A percentile compares a stretch with the other conserved stretches of the same genome.
phyloP scores from a whole-genome alignment of 768 basidiomycete genomes.

The Solioccasus polychromus region DNA sequence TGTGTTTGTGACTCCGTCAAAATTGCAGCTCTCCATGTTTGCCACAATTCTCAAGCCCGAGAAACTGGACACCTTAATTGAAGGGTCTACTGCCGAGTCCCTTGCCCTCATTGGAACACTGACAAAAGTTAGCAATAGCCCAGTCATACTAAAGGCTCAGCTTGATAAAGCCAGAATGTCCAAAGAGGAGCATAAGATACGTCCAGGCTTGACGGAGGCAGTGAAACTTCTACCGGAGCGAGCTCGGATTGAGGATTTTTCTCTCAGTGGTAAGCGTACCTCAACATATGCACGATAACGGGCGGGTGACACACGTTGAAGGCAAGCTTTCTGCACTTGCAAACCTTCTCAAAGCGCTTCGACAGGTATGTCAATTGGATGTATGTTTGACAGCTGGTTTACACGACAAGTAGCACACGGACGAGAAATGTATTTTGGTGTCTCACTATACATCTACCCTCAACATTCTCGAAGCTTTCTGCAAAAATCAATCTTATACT shows the following conservation, averaged over 20 bases:
- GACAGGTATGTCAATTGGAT: conserved; percentile 41
- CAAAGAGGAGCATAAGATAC: conserved; percentile 40
- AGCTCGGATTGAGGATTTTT: conserved; percentile 65
- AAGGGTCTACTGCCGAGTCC: conserved; percentile 72
- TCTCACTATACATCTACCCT: conserved; percentile 97
- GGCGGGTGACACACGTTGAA: conserved; percentile 30
- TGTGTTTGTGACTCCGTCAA: conserved; percentile 90
- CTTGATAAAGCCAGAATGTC: conserved; percentile 57
- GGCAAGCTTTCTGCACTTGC: conserved; percentile 74
- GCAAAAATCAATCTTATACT: conserved; percentile 71
- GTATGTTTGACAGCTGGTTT: neutral
- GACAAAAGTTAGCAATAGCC: conserved; percentile 92
- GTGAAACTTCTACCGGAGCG: conserved; percentile 57
- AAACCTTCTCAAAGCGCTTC: conserved; percentile 57
- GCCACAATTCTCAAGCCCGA: conserved; percentile 69
- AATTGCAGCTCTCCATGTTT: conserved; percentile 80
- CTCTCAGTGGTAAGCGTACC: conserved; percentile 64
- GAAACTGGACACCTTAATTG: conserved; percentile 63
- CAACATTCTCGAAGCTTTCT: conserved; percentile 86
- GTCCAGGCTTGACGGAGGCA: conserved; percentile 56
- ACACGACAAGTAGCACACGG: conserved; percentile 50
- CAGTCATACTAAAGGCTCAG: conserved; percentile 79
- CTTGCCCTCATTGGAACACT: conserved; percentile 77
- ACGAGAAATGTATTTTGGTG: conserved; percentile 93
- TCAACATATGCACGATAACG: neutral